Percentiles rank a stretch among this genome's conserved stretches.
phyloP scores from a whole-genome alignment of 208 protist species.

The Borovskyia barvae region DNA sequence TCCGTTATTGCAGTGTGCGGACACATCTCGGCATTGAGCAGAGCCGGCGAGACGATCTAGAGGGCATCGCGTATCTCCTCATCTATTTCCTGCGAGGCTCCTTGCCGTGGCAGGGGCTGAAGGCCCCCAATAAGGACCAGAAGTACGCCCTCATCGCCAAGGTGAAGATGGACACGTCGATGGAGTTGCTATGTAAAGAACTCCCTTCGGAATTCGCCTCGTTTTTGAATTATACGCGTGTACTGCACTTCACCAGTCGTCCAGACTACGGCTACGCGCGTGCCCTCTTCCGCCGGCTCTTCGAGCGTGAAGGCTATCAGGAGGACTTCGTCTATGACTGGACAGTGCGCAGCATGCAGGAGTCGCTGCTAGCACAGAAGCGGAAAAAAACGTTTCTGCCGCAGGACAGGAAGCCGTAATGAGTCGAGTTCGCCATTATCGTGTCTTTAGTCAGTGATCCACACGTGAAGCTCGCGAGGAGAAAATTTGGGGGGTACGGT shows the following conservation, averaged over 20 bases:
- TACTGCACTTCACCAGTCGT: conserved; percentile 98
- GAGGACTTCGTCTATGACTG: conserved; percentile 99
- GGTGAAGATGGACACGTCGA: conserved; percentile 94
- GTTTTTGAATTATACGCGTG: conserved; percentile 97
- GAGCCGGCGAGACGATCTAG: conserved; percentile 97
- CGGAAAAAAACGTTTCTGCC: no score
- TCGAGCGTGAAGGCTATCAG: conserved; percentile 95
- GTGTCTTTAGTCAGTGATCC: no score
- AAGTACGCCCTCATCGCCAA: conserved; percentile 99
- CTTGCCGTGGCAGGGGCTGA: conserved; percentile 98
- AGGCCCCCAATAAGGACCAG: conserved; percentile 95
- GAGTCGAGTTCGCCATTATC: no score
- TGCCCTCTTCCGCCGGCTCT: conserved; percentile 97
- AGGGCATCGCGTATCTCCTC: conserved; percentile 98
- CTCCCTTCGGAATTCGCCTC: conserved; percentile 94
- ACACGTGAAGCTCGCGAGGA: no score
- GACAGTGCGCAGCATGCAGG: conserved; percentile 22
- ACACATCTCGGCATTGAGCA: conserved; percentile 99
- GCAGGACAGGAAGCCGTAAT: no score
- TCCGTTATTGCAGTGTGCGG: conserved; percentile 99
- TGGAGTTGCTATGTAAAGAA: conserved; percentile 95
- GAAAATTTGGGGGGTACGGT: no score
- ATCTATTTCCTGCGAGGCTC: conserved; percentile 99
- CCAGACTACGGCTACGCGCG: conserved; percentile 99
- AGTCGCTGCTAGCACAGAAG: conserved; percentile 1